Evolutionary conservation across 805 yeast genomes (phyloP), one percentile per base, ranked within the genome.

Genomic region (Yarrowia porcina): DNA sequence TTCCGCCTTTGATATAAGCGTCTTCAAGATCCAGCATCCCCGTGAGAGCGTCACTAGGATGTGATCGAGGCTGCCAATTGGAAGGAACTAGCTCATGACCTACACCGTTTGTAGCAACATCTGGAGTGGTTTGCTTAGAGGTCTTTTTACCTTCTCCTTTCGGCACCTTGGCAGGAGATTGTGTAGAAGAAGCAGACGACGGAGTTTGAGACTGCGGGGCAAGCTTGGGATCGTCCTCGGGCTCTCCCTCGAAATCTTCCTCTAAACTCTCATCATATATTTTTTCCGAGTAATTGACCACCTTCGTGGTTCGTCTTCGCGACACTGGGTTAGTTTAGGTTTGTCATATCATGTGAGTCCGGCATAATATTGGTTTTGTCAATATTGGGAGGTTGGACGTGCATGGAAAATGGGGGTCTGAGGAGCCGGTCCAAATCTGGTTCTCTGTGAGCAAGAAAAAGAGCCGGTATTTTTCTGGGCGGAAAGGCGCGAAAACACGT

Each of bases 231-330:
- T 56, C 49, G 30, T 39, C 61, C 4, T 56, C 61, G 10, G 4
- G 21, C 36, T 41, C 61, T 3, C 42, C 49, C 12, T 39, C 49
- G 28, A 56, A 39, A 18, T 38, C 38, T 36, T 52, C 59, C 33
- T 52, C 59, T 52, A 52, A 33, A 52, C 44, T 36, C 23, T 52
- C 59, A 36, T 56, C 49, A 35, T 56, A 56, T 17, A 30, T 18
- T 15, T 39, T 56, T 18, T 56, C 61, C 49, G 61, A 39, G 39
- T 56, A 56, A n/a, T 56, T 56, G 4, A 56, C 61, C 49, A 56
- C 61, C 39, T 41, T 56, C 7, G 61, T 28, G 39, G 61, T 39
- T 28, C 49, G 38, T 56, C 61, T 38, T 41, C 49, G 35, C 61
- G 61, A 56, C 61, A 39, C 49, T 56, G 39, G 9, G 61, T 56